Conservation (phyloP, 176 grass and related monocot species). For the Oryza brachyantha region DNA sequence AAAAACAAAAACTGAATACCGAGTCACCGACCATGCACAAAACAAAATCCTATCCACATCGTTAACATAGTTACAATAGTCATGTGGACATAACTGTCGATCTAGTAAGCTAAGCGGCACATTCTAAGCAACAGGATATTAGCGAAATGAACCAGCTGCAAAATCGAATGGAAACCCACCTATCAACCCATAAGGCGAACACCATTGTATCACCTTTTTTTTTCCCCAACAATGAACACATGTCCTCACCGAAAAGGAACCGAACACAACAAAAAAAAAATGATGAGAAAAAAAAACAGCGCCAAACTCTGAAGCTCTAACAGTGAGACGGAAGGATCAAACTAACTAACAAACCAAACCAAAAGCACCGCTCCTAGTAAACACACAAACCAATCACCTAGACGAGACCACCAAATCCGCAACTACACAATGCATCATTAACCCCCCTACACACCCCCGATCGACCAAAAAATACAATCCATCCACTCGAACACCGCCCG, state of each 20-base stretch:
- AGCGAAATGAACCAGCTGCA: neutral
- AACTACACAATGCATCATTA: slow-evolving; percentile 3
- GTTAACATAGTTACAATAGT: neutral
- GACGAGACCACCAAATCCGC: too few species aligned
- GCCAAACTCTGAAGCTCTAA: neutral
- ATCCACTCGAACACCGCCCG: neutral
- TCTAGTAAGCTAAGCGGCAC: neutral
- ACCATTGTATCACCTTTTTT: too few species aligned
- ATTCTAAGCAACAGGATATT: neutral
- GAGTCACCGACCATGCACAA: too few species aligned
- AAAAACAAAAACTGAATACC: neutral
- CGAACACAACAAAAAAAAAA: neutral
- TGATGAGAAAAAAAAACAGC: neutral
- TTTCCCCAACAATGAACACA: too few species aligned
- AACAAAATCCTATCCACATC: neutral
- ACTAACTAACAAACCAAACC: too few species aligned
- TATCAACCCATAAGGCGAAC: neutral
- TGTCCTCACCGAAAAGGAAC: too few species aligned
- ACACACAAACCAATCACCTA: too few species aligned
- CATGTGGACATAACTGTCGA: too few species aligned
- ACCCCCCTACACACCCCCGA: neutral
- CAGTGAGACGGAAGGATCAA: neutral
- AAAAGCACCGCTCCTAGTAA: too few species aligned
- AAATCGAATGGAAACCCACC: neutral
- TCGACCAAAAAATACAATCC: neutral